Evolutionary conservation across 2,329 filamentous ascomycete genomes (phyloP).

Genomic region (Diaporthe destruens): DNA sequence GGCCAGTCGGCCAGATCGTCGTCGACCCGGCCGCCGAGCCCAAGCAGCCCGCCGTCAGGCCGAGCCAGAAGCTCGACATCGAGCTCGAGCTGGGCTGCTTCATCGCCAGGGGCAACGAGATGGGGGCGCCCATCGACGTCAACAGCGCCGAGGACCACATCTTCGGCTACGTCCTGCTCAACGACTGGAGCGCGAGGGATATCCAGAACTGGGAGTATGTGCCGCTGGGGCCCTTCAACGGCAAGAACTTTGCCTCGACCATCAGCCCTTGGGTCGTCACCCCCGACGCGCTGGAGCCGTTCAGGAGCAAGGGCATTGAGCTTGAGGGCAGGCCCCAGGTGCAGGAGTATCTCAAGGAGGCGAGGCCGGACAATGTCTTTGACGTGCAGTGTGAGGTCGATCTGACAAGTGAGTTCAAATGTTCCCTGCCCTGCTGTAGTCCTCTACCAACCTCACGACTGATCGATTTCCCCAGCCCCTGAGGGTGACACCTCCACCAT

Average conservation of each 20-base stretch:
- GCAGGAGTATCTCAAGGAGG: conserved; percentile 69
- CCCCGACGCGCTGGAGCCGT: conserved; percentile 78
- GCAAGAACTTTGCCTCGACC: conserved; percentile 85
- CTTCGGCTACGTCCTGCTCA: conserved; percentile 85
- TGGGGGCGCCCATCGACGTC: conserved; percentile 75
- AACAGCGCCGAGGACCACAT: conserved; percentile 73
- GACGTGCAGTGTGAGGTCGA: conserved; percentile 79
- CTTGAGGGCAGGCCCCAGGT: conserved; percentile 48
- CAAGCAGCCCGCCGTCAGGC: conserved; percentile 73
- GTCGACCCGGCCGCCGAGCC: conserved; percentile 71
- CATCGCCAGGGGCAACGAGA: conserved; percentile 72
- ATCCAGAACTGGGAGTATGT: conserved; percentile 89
- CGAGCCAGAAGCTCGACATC: conserved; percentile 78
- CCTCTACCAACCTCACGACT: not conserved
- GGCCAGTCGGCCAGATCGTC: conserved; percentile 82
- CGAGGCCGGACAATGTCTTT: conserved; percentile 69
- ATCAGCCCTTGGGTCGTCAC: conserved; percentile 86
- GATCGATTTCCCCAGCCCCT: conserved; percentile 45
- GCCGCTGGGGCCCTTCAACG: conserved; percentile 84
- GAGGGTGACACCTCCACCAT: conserved; percentile 68
- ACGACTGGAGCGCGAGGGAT: conserved; percentile 88
- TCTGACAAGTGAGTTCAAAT: conserved; percentile 67
- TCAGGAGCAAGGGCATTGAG: conserved; percentile 51
- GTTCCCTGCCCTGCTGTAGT: not conserved
- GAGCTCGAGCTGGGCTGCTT: conserved; percentile 86